A percentile compares a stretch with the other conserved stretches of the same genome.
These are phyloP conservation scores for Agastache rugosa DNA, from an alignment of 257 asterid species.

Conservation along the genomic window DNA sequence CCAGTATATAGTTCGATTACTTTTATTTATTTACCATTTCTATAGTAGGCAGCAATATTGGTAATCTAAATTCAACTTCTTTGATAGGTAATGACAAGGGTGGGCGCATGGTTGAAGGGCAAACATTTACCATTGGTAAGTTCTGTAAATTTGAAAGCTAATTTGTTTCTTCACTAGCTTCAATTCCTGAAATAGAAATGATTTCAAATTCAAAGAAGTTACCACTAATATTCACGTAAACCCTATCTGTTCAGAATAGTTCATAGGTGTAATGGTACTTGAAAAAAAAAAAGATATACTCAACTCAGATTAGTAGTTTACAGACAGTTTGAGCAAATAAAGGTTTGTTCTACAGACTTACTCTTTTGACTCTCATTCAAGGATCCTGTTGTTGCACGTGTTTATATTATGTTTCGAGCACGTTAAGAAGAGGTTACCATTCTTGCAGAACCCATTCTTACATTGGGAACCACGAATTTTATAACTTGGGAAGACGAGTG, in stretches of 20 bases:
- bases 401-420: not conserved
- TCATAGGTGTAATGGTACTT: too few species aligned
- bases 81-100: conserved; percentile 74
- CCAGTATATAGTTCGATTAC: not conserved
- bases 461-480: conserved; percentile 82
- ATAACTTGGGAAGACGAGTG: conserved; percentile 96
- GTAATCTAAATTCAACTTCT: conserved; percentile 30
- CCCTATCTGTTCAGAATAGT: too few species aligned
- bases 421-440: not conserved
- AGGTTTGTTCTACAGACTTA: too few species aligned
- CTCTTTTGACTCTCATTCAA: too few species aligned
- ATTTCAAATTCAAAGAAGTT: not conserved
- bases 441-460: conserved; percentile 87
- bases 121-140: conserved; percentile 95
- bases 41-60: not conserved
- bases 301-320: too few species aligned
- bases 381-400: too few species aligned
- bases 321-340: too few species aligned
- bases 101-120: conserved; percentile 94
- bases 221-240: not conserved
- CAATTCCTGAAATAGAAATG: not conserved
- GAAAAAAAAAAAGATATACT: too few species aligned
- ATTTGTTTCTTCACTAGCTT: not conserved
- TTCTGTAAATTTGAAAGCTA: conserved; percentile 17
- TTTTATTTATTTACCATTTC: not conserved